Conservation (phyloP, 1,284 basidiomycete species). For the Fomes fomentarius region DNA sequence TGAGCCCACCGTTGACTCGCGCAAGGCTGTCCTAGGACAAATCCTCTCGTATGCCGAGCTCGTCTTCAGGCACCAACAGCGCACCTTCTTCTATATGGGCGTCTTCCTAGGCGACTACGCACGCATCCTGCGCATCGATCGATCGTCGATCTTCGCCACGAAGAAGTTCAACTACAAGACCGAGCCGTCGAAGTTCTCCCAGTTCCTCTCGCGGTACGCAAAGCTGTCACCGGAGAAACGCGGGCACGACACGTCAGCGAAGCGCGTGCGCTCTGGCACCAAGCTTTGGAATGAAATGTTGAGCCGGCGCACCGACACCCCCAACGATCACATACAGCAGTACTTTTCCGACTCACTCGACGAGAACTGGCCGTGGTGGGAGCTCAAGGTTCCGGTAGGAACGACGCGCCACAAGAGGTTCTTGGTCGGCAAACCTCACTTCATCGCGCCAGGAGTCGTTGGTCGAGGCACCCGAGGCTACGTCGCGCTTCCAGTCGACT, state of each 20-base stretch:
- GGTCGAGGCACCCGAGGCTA: conserved; percentile 19
- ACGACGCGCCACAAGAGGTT: not conserved
- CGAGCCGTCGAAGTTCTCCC: conserved; percentile 1
- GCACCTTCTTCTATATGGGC: conserved; percentile 5
- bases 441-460: not conserved
- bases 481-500: conserved; percentile 3
- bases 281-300: not conserved
- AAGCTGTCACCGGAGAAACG: not conserved
- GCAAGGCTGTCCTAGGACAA: conserved; percentile 7
- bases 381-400: not conserved
- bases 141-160: conserved; percentile 9
- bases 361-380: conserved; percentile 12
- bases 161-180: conserved; percentile 13
- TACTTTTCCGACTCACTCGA: conserved; percentile 1
- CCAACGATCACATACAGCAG: not conserved
- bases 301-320: not conserved
- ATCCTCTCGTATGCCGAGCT: conserved; percentile 8
- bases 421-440: conserved; percentile 10
- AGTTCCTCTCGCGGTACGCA: conserved; percentile 18
- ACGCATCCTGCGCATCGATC: conserved; percentile 14
- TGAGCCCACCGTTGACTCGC: not conserved
- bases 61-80: conserved; percentile 12
- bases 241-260: conserved; percentile 15
- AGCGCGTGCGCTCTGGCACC: not conserved
- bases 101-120: conserved; percentile 14